phyloP scores from a whole-genome alignment of 768 basidiomycete genomes.

The Trametes elegans region DNA sequence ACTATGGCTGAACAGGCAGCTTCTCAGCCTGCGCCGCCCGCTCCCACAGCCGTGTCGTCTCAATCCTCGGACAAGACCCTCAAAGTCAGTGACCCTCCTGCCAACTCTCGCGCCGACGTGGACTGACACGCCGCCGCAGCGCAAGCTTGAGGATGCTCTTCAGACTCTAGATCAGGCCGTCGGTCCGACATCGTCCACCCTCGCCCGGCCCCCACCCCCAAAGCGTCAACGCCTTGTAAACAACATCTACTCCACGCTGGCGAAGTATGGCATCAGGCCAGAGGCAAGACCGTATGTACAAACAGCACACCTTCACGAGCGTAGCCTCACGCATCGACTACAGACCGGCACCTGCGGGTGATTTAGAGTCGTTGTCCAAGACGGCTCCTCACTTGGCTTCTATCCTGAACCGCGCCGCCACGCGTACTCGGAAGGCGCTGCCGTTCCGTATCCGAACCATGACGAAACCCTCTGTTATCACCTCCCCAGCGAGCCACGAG shows the following conservation, averaged over 20 bases:
- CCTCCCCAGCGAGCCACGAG: constrained; percentile 44
- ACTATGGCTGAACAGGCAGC: constrained; percentile 6
- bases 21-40: constrained; percentile 5
- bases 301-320: background rate
- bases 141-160: constrained; percentile 83
- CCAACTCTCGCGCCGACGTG: constrained; percentile 6
- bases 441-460: constrained; percentile 41
- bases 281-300: constrained; percentile 38
- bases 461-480: constrained; percentile 29
- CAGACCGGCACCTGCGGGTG: constrained; percentile 21
- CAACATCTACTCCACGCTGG: constrained; percentile 73
- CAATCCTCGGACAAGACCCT: constrained; percentile 20
- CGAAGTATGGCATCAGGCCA: constrained; percentile 73
- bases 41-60: constrained; percentile 4
- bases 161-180: constrained; percentile 68
- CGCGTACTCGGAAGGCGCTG: constrained; percentile 49
- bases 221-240: constrained; percentile 52
- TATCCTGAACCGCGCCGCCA: constrained; percentile 65
- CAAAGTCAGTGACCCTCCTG: constrained; percentile 16
- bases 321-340: background rate
- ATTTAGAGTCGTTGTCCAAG: constrained; percentile 43
- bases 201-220: constrained; percentile 37
- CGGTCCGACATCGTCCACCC: constrained; percentile 33
- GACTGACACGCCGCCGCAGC: constrained; percentile 38
- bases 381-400: constrained; percentile 68